Evolutionary conservation across 1,284 basidiomycete species (phyloP).

Genomic region (Pseudozyma pruni): DNA sequence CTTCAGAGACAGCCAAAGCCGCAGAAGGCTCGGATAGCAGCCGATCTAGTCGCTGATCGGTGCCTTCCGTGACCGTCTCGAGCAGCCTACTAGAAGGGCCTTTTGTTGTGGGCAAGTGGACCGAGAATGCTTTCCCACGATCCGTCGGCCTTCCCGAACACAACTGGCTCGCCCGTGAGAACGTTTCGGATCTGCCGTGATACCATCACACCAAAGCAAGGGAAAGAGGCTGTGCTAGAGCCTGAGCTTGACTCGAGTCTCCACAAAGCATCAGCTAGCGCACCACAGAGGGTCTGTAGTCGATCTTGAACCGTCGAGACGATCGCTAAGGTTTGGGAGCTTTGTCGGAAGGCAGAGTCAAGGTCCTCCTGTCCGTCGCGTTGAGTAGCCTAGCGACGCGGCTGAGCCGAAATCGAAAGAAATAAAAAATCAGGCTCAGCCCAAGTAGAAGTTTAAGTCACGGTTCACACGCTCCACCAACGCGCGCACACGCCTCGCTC

Average conservation of each 20-base stretch:
- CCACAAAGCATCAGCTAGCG: too few relatives aligned
- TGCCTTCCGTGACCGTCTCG: too few relatives aligned
- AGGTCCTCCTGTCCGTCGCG: constrained; percentile 7
- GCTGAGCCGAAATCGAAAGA: background rate
- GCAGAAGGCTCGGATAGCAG: too few relatives aligned
- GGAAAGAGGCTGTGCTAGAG: too few relatives aligned
- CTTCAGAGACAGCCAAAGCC: too few relatives aligned
- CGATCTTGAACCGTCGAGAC: background rate
- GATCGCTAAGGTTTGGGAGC: too few relatives aligned
- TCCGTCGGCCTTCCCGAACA: background rate
- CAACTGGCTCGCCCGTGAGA: constrained; percentile 1
- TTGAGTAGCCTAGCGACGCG: constrained; percentile 3
- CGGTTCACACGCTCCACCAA: background rate
- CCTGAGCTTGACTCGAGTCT: too few relatives aligned
- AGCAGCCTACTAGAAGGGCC: too few relatives aligned
- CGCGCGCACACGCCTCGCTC: constrained; percentile 4
- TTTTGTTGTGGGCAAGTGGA: background rate
- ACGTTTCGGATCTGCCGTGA: constrained; percentile 3
- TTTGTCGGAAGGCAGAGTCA: too few relatives aligned
- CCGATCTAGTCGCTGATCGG: too few relatives aligned
- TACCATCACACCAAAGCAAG: too few relatives aligned
- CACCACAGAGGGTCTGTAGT: background rate
- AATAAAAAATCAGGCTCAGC: background rate
- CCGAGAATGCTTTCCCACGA: background rate
- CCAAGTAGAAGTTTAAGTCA: constrained; percentile 11